Evolutionary conservation across 768 basidiomycete species (phyloP), one percentile per base, ranked within the genome.

Genomic region (Russula olivacea): DNA sequence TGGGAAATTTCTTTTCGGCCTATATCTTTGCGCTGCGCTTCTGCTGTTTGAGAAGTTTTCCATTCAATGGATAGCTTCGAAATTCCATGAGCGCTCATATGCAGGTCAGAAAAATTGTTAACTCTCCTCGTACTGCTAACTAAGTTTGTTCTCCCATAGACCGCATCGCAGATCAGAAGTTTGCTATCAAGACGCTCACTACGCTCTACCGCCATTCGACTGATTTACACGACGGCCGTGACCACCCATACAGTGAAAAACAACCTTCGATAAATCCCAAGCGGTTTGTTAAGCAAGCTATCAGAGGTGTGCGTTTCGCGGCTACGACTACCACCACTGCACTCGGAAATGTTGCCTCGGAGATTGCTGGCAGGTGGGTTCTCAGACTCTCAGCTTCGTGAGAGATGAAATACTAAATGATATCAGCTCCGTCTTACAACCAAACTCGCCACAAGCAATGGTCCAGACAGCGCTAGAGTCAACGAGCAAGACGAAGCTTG

Each of bases 281-380:
- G 62, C 76, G 79, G 28, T 75, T 91, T 50, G 79, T 94, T 69
- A 88, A 85, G 71, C 85, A 81, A 69, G 81, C 91, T 1, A 73
- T 90, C 59, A 81, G 84, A 68, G 89, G 88, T 23, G 81, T 92
- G 14, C 82, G 83, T 40, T 74, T 74, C 36, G 91, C 83, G 19
- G 92, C 91, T 4, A 89, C 88, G 21, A 88, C 87, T 2, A 92
- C 91, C 0, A 93, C 93, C 3, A 91, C 91, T 23, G 82, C 80
- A 0, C 74, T 86, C 17, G 83, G 85, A 30, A 85, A 83, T 63
- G 82, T 86, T 58, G 84, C 83, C 9, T 79, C 76, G 19, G 82
- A 85, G 69, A 84, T 85, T 68, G 78, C 82, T 10, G 82, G 83
- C 55, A 80, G 79, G 72, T 76, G 34, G 17, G 71, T 32, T n/a